These are phyloP conservation scores for Candida lessepsii DNA, from an alignment of 805 yeast species.

Conservation along the genomic window DNA sequence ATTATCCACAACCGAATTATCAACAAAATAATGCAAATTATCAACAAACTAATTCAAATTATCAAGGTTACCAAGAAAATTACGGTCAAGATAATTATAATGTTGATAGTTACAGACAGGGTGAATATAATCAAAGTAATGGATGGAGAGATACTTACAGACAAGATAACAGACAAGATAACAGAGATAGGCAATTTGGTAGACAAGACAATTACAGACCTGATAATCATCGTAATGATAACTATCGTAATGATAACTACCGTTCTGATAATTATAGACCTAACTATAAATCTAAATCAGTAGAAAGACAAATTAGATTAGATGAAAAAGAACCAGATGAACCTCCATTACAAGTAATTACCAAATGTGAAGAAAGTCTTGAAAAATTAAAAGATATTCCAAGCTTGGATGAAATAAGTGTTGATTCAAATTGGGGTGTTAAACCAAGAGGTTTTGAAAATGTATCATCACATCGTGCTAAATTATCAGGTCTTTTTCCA, in stretches of 20 bases:
- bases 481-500: slow-evolving; percentile 75
- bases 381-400: slow-evolving; percentile 37
- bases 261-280: too few relatives aligned
- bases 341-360: slow-evolving; percentile 20
- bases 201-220: too few relatives aligned
- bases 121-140: too few relatives aligned
- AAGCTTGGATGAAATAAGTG: slow-evolving; percentile 52
- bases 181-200: slow-evolving; percentile 7
- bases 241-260: too few relatives aligned
- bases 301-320: neutral
- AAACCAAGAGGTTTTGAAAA: slow-evolving; percentile 72
- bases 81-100: too few relatives aligned
- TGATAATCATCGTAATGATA: too few relatives aligned
- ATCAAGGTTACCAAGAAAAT: too few relatives aligned
- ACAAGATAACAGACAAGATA: neutral
- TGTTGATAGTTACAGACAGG: slow-evolving; percentile 1
- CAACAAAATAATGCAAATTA: neutral
- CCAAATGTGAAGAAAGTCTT: slow-evolving; percentile 24
- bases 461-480: slow-evolving; percentile 73
- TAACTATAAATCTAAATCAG: neutral
- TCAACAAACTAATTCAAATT: neutral
- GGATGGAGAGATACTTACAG: slow-evolving; percentile 5
- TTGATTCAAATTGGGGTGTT: slow-evolving; percentile 65
- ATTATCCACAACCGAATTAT: slow-evolving; percentile 4
- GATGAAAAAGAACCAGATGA: slow-evolving; percentile 4